Base-by-base conservation (phyloP, 257 asterid species). In the Leonotis leonurus region DNA sequence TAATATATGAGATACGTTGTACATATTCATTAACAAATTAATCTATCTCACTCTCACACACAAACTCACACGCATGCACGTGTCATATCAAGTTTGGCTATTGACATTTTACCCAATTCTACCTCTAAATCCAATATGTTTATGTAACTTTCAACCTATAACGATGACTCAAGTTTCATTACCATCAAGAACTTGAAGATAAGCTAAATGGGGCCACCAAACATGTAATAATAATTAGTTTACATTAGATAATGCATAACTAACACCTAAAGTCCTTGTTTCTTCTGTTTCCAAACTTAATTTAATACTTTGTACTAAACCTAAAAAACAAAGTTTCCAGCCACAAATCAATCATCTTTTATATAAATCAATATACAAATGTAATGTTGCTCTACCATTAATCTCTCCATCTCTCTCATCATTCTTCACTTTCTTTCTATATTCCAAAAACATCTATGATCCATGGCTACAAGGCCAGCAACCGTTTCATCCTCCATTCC, bases 191-290 rank as follows among this genome's bases (percentile, higher is more conserved):
- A 74, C 54, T 58, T 56, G 69, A 84, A 81, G 96, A 83, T 85
- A 85, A 79, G 94, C 62, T 48, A 44, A 43, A 30, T 44, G 84
- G 90, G 45, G 81, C 90, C 83, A 51, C 84, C 43, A 62, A 64
- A 27, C 22, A 7, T 33, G 35, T 51, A 11, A 14, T 25, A 32
- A 45, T 67, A n/a, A n/a, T n/a, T n/a, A n/a, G n/a, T n/a, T n/a
- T n/a, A 66, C 65, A 59, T 37, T 11, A 33, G 67, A 77, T 67
- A 60, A 80, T 74, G 77, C 85, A 62, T 18, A 12, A 13, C 35
- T 75, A 87, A 75, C 30, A 13, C 26, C 11, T 53, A 35, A 60
- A 0, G 41, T 13, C 20, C n/a, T n/a, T n/a, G n/a, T n/a, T n/a
- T n/a, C n/a, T n/a, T n/a, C n/a, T n/a, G n/a, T n/a, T n/a, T n/a